Evolutionary conservation across 164 flowering plant genomes (phyloP), one percentile per base, ranked within the genome.

Genomic region (Umbilicus rupestris): DNA sequence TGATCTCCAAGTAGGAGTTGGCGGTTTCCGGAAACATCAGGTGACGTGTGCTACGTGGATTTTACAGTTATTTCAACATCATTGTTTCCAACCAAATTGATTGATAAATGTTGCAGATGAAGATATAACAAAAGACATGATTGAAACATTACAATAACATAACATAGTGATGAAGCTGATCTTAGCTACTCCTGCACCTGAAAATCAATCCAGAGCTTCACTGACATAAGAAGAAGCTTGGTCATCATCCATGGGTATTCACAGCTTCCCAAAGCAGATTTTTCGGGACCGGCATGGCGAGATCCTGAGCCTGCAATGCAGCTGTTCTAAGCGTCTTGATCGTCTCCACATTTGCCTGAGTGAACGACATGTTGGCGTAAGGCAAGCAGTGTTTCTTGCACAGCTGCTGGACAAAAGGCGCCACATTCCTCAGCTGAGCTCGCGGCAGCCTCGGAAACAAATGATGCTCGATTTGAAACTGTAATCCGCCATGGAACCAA

Each of bases 361-460:
- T 63, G 67, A 69, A 69, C 5, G 72, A 69, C 3, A 52, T 12
- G 22, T 24, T 49, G 0, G 31, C 35, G 24, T 69, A 69, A 69
- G 72, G 72, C 72, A 69, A 69, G 20, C 57, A 39, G 20, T 69
- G 67, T 42, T 69, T 69, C 67, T 69, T 69, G 67, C 72, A 69
- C 11, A 69, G 37, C 2, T 63, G 67, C 62, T 28, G 12, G 12
- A 69, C 72, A 12, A 69, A 49, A 3, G 72, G 72, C 11, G 72
- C 64, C 0, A 69, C 55, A 2, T 49, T 69, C 62, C 72, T 63
- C 24, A 69, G 28, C 6, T 64, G 72, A 29, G 39, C 24, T 15
- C 72, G 22, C 22, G 72, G 72, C 47, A 69, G 55, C 39, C 72
- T 29, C 5, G 72, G 72, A 47, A 69, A 69, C 62, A 69, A 16